Percentiles rank a stretch among this genome's conserved stretches.
phyloP scores from a whole-genome alignment of 257 asterid species.

The Petunia axillaris region DNA sequence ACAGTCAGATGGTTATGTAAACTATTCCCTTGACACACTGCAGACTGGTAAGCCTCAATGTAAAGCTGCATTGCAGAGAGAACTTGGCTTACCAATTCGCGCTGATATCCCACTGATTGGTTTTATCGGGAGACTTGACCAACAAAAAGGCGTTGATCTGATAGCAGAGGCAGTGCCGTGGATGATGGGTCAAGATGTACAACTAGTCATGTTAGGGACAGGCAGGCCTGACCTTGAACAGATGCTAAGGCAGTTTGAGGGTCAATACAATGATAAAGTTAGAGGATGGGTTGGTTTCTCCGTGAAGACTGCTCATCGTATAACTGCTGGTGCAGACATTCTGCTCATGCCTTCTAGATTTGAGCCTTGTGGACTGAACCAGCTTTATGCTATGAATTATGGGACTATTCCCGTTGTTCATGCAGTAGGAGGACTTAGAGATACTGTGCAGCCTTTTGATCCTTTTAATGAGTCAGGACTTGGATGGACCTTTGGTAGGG shows the following conservation, averaged over 20 bases:
- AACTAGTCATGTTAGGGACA: constrained; percentile 87
- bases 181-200: constrained; percentile 87
- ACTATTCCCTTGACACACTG: constrained; percentile 83
- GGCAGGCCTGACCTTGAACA: constrained; percentile 82
- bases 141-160: constrained; percentile 88
- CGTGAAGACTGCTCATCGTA: constrained; percentile 80
- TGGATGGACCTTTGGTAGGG: constrained; percentile 85
- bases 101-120: constrained; percentile 73
- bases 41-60: constrained; percentile 69
- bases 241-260: constrained; percentile 75
- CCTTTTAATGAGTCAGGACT: constrained; percentile 80
- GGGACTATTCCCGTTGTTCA: constrained; percentile 96
- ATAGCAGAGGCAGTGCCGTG: constrained; percentile 92
- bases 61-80: constrained; percentile 88
- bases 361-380: constrained; percentile 97
- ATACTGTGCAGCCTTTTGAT: constrained; percentile 85
- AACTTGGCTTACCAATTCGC: constrained; percentile 73
- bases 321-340: constrained; percentile 86
- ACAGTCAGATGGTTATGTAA: constrained; percentile 69
- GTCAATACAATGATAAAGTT: constrained; percentile 54
- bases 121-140: constrained; percentile 91
- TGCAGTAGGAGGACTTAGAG: constrained; percentile 91
- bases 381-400: constrained; percentile 90
- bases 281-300: constrained; percentile 98
- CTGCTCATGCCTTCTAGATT: constrained; percentile 94